phyloP scores from a whole-genome alignment of 1,284 basidiomycete genomes.

The Rhodotorula sp. region DNA sequence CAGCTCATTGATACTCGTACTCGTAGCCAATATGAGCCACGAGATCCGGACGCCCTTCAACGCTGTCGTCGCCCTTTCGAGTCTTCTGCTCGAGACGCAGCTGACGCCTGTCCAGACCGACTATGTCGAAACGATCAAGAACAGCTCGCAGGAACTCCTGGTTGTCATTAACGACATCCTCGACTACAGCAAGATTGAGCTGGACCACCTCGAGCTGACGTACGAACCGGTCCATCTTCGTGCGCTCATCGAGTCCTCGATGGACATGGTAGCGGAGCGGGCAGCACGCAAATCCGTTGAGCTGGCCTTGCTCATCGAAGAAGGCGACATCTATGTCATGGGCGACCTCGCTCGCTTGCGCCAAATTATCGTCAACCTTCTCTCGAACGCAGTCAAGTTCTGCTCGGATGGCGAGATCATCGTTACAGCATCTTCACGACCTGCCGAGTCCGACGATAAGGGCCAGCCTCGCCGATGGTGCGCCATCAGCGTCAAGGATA shows the following conservation, averaged over 20 bases:
- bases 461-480: constrained; percentile 8
- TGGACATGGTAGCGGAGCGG: constrained; percentile 41
- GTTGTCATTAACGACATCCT: constrained; percentile 40
- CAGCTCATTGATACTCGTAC: neutral
- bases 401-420: constrained; percentile 32
- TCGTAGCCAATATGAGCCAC: constrained; percentile 14
- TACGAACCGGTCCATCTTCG: constrained; percentile 30
- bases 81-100: constrained; percentile 35
- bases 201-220: constrained; percentile 36
- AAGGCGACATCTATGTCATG: constrained; percentile 34
- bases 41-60: constrained; percentile 41
- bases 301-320: constrained; percentile 33
- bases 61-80: constrained; percentile 35
- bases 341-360: constrained; percentile 36
- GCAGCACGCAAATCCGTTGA: constrained; percentile 37
- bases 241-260: constrained; percentile 25
- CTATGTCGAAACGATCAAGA: constrained; percentile 41
- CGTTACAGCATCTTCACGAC: constrained; percentile 22
- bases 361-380: constrained; percentile 38
- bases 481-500: constrained; percentile 30
- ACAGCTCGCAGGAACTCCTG: constrained; percentile 37
- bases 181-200: constrained; percentile 38
- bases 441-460: neutral
- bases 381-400: constrained; percentile 37
- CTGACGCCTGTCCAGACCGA: constrained; percentile 36